Base-by-base conservation (phyloP, 192 early-diverging fungal genomes). In the Rhizoclosmatium globosum region DNA sequence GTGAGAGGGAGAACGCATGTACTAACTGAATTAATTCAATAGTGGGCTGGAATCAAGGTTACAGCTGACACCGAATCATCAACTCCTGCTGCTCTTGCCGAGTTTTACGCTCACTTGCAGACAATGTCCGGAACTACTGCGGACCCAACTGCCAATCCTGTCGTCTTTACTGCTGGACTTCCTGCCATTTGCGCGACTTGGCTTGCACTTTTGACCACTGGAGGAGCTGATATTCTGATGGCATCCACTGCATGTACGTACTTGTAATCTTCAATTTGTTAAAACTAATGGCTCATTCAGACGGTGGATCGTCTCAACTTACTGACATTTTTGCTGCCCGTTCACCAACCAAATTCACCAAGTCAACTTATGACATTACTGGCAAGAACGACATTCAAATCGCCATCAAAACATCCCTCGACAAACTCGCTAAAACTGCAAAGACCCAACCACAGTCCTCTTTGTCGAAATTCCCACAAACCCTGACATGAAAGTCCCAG, bases 401-500 rank as follows among this genome's bases (percentile, higher is more conserved):
- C 7, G 61, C 61, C n/a, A 64, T 64, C 61, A 23, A 64, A 39
- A 64, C 6, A 6, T 9, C 61, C 6, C 39, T 64, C 7, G 61
- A 9, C 39, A 38, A 9, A 64, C 61, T 64, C 39, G 21, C n/a
- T 7, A 64, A 64, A 39, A 64, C 61, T 39, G 61, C 61, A 7
- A 64, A 64, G 21, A 39, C 61, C 61, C 61, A 23, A 64, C 61
- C 39, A 64, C 61, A 38, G 61, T 64, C 39, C 61, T 64, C 61
- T 64, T 64, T 39, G 61, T 64, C 7, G 61, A 64, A 64, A 64
- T 64, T 23, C 61, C 61, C 9, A 64, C 61, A n/a, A 64, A 64
- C 21, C 61, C 61, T 1, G 61, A 64, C 39, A 64, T 64, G 61
- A 64, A 64, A 64, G 61, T 64, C 21, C 61, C 61, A 9, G 21